A percentile compares a stretch with the other conserved stretches of the same genome.
These are phyloP conservation scores for Pythium vanterpoolii DNA, from an alignment of 352 stramenopile genomes.

Conservation along the genomic window DNA sequence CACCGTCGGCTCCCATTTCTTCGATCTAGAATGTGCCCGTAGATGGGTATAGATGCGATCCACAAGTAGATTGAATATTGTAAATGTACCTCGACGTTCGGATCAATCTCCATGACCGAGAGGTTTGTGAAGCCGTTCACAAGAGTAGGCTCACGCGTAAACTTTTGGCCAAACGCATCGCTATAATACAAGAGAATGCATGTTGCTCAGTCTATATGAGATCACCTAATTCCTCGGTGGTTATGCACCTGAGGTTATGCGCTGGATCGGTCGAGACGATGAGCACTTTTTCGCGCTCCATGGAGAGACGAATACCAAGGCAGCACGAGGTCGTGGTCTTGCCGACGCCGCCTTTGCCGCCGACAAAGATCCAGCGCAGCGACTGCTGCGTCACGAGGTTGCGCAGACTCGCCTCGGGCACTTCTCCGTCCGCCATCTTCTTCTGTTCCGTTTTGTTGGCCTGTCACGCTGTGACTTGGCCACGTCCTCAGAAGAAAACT, in stretches of 20 bases:
- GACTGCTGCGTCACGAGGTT: conserved; percentile 89
- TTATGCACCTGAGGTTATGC: conserved; percentile 95
- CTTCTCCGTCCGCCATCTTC: conserved; percentile 32
- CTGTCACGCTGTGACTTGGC: not conserved
- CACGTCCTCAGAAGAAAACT: not conserved
- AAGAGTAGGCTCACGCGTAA: conserved; percentile 95
- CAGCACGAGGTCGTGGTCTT: conserved; percentile 99
- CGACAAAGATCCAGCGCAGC: conserved; percentile 95
- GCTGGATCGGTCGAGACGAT: conserved; percentile 99
- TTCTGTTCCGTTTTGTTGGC: not conserved
- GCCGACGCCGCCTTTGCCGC: conserved; percentile 93
- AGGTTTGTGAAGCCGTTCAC: conserved; percentile 98
- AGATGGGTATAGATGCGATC: not conserved
- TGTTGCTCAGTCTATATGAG: not conserved
- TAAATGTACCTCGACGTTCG: conserved; percentile 72
- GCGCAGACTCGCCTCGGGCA: conserved; percentile 86
- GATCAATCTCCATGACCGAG: conserved; percentile 99
- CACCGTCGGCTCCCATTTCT: conserved; percentile 76
- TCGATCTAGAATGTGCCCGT: conserved; percentile 45
- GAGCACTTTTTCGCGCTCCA: conserved; percentile 93
- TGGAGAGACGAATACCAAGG: conserved; percentile 91
- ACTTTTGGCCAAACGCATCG: conserved; percentile 99
- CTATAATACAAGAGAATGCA: conserved; percentile 28
- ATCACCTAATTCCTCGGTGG: not conserved
- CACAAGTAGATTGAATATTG: not conserved